These are phyloP conservation scores for Mucor velutinosus DNA, from an alignment of 371 early-diverging fungal species.

Conservation along the genomic window DNA sequence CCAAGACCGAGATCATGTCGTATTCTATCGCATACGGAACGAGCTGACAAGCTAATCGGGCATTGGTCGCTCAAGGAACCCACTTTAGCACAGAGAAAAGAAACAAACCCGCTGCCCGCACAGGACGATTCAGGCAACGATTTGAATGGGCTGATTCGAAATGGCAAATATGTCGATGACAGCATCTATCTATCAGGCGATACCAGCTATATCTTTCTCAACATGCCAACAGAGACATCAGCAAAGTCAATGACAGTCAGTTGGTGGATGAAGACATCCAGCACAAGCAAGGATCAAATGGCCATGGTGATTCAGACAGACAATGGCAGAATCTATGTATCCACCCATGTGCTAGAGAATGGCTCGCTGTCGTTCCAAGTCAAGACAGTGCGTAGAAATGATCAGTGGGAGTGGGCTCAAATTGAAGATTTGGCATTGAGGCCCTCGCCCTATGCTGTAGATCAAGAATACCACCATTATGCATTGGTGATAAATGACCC, in stretches of 20 bases:
- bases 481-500: constrained; percentile 28
- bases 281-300: constrained; percentile 24
- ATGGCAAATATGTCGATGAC: constrained; percentile 21
- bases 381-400: constrained; percentile 23
- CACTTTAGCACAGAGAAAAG: not conserved
- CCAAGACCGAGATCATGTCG: constrained; percentile 35
- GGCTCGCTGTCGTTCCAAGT: constrained; percentile 25
- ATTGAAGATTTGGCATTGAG: constrained; percentile 20
- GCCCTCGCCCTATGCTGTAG: constrained; percentile 32
- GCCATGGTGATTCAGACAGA: constrained; percentile 48
- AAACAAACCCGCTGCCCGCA: constrained; percentile 32
- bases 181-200: constrained; percentile 36
- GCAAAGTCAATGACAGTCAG: constrained; percentile 36
- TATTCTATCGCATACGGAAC: constrained; percentile 24
- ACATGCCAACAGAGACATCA: constrained; percentile 32
- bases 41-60: constrained; percentile 39
- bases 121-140: constrained; percentile 44
- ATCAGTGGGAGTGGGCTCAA: constrained; percentile 33
- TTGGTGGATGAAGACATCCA: constrained; percentile 50
- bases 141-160: constrained; percentile 33
- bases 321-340: constrained; percentile 37
- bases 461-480: constrained; percentile 44
- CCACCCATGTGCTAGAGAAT: constrained; percentile 17
- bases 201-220: constrained; percentile 41
- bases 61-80: constrained; percentile 38